These are phyloP conservation scores for Pseudogymnoascus sp. DNA, from an alignment of 2,329 filamentous ascomycete species.

Conservation along the genomic window DNA sequence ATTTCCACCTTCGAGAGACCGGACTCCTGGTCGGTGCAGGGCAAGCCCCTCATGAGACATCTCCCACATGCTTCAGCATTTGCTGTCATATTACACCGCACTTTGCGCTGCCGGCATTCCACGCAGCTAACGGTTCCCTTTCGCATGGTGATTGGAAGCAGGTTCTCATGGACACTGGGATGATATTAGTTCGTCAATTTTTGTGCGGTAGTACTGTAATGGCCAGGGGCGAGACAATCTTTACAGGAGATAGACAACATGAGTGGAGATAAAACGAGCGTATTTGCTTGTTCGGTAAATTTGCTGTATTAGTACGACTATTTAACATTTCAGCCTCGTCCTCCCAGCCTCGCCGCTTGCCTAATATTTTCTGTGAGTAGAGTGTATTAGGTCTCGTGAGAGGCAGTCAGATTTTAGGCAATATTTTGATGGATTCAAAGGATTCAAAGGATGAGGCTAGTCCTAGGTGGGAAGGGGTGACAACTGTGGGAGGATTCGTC, in stretches of 20 bases:
- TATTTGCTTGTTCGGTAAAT: neutral
- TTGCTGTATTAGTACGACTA: neutral
- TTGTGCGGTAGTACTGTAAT: neutral
- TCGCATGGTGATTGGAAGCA: constrained; percentile 26
- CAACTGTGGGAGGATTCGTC: too few species aligned
- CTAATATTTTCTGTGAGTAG: too few species aligned
- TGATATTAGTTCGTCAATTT: neutral
- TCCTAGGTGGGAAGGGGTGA: too few species aligned
- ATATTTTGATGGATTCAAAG: too few species aligned
- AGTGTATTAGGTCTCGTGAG: too few species aligned
- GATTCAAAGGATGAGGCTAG: too few species aligned
- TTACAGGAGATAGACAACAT: neutral
- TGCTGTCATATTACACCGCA: constrained; percentile 39
- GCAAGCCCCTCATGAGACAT: constrained; percentile 38
- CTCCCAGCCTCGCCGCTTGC: neutral
- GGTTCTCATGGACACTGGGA: neutral
- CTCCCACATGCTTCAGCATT: constrained; percentile 36
- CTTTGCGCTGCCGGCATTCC: constrained; percentile 44
- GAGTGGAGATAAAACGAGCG: neutral
- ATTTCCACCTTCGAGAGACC: constrained; percentile 12
- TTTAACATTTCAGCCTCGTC: neutral
- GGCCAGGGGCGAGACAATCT: neutral
- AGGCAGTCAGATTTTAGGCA: too few species aligned
- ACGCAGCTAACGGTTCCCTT: constrained; percentile 31
- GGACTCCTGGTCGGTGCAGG: constrained; percentile 39